phyloP scores from a whole-genome alignment of 352 stramenopile genomes.

The Globisporangium uncinulatum region DNA sequence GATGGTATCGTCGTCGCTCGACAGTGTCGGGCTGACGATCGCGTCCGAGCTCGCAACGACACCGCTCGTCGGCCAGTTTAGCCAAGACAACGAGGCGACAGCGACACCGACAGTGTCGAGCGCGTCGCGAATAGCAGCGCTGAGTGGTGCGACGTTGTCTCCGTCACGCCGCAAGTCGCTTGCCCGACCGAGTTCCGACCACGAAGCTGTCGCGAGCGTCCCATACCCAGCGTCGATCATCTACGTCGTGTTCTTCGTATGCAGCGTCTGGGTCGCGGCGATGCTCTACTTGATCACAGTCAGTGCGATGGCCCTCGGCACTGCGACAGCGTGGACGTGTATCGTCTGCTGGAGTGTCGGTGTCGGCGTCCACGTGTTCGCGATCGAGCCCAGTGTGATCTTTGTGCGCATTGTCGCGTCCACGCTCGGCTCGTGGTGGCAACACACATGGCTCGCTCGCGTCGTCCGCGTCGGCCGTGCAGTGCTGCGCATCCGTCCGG shows the following conservation, averaged over 20 bases:
- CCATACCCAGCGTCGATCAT: conserved; percentile 68
- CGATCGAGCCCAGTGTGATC: conserved; percentile 50
- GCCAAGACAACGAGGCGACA: no score
- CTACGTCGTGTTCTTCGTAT: conserved; percentile 41
- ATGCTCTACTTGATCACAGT: conserved; percentile 41
- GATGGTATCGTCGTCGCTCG: conserved; percentile 46
- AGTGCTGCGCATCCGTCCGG: conserved; percentile 41
- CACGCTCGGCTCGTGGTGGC: conserved; percentile 61
- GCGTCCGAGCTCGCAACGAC: conserved; percentile 32
- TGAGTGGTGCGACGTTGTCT: not conserved
- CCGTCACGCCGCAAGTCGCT: conserved; percentile 2
- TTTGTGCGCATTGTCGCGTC: conserved; percentile 40
- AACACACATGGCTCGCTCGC: conserved; percentile 27
- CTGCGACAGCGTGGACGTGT: conserved; percentile 43
- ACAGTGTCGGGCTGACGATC: conserved; percentile 44
- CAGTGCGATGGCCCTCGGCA: conserved; percentile 40
- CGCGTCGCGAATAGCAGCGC: conserved; percentile 6
- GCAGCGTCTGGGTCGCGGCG: conserved; percentile 28
- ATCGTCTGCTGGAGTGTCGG: conserved; percentile 44
- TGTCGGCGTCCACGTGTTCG: conserved; percentile 31
- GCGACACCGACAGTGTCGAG: conserved; percentile 1
- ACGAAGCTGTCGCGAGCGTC: conserved; percentile 21
- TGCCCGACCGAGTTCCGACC: conserved; percentile 1
- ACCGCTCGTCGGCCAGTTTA: conserved; percentile 2
- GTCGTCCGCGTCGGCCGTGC: conserved; percentile 38